Evolutionary conservation across 2,329 filamentous ascomycete species (phyloP).

Genomic region (Phialemoniopsis sp.): DNA sequence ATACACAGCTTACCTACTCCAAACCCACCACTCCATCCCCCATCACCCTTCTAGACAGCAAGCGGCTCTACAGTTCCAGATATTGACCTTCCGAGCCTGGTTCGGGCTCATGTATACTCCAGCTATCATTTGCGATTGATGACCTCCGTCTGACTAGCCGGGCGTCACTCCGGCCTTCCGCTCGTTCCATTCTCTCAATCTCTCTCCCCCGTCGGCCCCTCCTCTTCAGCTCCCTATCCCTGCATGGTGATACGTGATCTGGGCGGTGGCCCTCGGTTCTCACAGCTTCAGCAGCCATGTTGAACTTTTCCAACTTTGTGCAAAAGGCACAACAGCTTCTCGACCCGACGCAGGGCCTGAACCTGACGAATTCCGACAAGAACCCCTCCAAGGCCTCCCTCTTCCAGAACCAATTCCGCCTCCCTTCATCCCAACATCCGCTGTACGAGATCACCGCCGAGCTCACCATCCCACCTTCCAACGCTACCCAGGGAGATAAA

Average conservation of each 20-base stretch:
- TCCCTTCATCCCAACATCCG: conserved; percentile 87
- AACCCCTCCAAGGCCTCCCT: conserved; percentile 88
- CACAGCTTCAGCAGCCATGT: conserved; percentile 38
- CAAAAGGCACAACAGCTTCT: conserved; percentile 95
- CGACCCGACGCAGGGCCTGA: conserved; percentile 77
- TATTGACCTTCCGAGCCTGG: too few species aligned
- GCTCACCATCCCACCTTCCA: conserved; percentile 77
- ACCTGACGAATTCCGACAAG: conserved; percentile 68
- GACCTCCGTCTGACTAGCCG: too few species aligned
- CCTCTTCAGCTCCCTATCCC: background rate
- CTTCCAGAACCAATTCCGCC: conserved; percentile 94
- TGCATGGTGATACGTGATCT: background rate
- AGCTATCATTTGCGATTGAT: too few species aligned
- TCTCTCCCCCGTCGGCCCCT: too few species aligned
- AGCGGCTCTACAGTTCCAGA: too few species aligned
- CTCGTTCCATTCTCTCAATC: too few species aligned
- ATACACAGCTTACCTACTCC: too few species aligned
- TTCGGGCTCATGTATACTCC: too few species aligned
- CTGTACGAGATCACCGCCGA: conserved; percentile 96
- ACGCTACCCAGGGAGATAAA: conserved; percentile 66
- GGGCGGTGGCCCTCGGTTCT: too few species aligned
- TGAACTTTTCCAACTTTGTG: conserved; percentile 72
- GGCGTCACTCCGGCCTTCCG: too few species aligned
- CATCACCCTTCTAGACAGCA: too few species aligned
- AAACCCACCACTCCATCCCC: too few species aligned